Evolutionary conservation across 495 filamentous ascomycete genomes (phyloP), one percentile per base, ranked within the genome.

Genomic region (Talaromyces wortmannii): DNA sequence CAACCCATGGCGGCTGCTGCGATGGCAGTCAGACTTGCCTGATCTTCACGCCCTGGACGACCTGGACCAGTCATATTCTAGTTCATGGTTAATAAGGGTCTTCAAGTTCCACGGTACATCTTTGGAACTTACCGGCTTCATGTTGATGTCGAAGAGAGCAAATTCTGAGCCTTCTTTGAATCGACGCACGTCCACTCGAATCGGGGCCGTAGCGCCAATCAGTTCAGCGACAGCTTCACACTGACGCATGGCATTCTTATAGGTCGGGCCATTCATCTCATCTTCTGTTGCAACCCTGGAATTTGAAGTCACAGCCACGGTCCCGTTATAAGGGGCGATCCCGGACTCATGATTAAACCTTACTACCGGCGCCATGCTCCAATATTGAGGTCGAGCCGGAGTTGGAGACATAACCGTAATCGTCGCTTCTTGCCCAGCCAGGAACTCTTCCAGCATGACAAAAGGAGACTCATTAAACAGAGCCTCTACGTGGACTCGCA

Each of bases 131-230:
- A 72, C 69, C 7, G 68, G 69, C 55, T 75, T 75, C 68, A 72
- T 66, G 56, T 75, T 72, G 11, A 75, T 63, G 62, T 75, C 69
- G 50, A 75, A 75, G 42, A 72, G 59, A n/a, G 65, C 69, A 60
- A 74, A 74, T 7, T 61, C 53, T 1, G 55, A 57, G 3, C 56
- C 56, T 13, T 52, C 48, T 7, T 46, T 50, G 31, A 70, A 70
- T 10, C 71, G 56, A 18, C 71, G 52, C 1, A 67, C 55, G 46
- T 72, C 69, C 48, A 75, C 62, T 6, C 71, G 61, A 46, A 72
- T 70, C 11, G 65, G 65, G 5, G 69, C 66, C 23, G 64, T 68
- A 5, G 65, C 67, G 8, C 59, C 48, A 30, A 70, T 63, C 2
- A 66, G 31, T 42, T 48, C 33, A n/a, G 69, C 70, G 7, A 71